Conservation (phyloP, 176 grass and related monocot genomes). For the Hordeum vulgare region MorexV3_pseudomolecules_assembly NC_058522.1:340392077-340392576, state of each 20-base stretch:
- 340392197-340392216: not conserved
- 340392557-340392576: conserved; percentile 59
- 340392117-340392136: not conserved
- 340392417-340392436: conserved; percentile 83
- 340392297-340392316: not conserved
- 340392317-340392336: not conserved
- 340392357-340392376: not conserved
- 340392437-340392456: conserved; percentile 97
- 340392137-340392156: not conserved
- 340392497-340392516: conserved; percentile 12
- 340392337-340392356: not conserved
- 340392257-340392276: not conserved
- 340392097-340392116: not conserved
- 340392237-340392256: not conserved
- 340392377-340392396: conserved; percentile 49
- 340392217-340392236: not conserved
- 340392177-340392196: not conserved
- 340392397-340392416: conserved; percentile 68
- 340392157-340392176: not conserved
- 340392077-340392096: not conserved
- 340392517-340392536: conserved; percentile 20
- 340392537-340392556: not conserved
- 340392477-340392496: conserved; percentile 14
- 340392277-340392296: not conserved
- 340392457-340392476: conserved; percentile 91